Evolutionary conservation across 202 grass and related monocot species (phyloP).

Genomic region (Hordeum pubiflorum): DNA sequence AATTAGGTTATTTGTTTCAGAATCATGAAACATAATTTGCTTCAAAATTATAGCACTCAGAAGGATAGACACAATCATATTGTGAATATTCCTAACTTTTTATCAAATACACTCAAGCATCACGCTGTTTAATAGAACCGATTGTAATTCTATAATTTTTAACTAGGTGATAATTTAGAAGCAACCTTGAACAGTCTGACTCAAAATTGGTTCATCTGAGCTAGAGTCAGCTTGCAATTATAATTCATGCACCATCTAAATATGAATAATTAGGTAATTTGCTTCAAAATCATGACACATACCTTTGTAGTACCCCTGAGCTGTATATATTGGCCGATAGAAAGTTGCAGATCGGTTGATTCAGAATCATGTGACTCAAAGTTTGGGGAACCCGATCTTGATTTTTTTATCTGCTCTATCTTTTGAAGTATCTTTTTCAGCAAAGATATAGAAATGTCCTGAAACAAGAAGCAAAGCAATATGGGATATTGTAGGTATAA

Average conservation of each 20-base stretch:
- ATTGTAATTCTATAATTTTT: neutral
- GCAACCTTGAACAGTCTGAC: neutral
- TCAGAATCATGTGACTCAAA: slow-evolving; percentile 73
- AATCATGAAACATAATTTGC: slow-evolving; percentile 22
- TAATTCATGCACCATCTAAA: slow-evolving; percentile 6
- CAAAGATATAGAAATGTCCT: slow-evolving; percentile 76
- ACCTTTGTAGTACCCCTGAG: slow-evolving; percentile 89
- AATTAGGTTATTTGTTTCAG: neutral
- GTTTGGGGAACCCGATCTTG: slow-evolving; percentile 75
- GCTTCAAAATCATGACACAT: slow-evolving; percentile 13
- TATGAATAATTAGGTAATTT: slow-evolving; percentile 4
- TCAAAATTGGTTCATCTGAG: no score
- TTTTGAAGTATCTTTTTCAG: slow-evolving; percentile 81
- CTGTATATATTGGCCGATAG: slow-evolving; percentile 67
- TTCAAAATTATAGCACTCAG: no score
- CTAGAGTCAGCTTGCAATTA: no score
- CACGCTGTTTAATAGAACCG: neutral
- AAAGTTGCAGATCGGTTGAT: slow-evolving; percentile 64
- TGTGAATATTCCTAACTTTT: no score
- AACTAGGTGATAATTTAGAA: neutral
- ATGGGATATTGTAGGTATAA: slow-evolving; percentile 1
- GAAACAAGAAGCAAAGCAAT: slow-evolving; percentile 25
- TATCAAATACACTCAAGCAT: no score
- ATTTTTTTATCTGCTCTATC: slow-evolving; percentile 86
- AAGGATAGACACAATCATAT: no score